phyloP scores from a whole-genome alignment of 306 rosid genomes.

The Lupinus albus region DNA sequence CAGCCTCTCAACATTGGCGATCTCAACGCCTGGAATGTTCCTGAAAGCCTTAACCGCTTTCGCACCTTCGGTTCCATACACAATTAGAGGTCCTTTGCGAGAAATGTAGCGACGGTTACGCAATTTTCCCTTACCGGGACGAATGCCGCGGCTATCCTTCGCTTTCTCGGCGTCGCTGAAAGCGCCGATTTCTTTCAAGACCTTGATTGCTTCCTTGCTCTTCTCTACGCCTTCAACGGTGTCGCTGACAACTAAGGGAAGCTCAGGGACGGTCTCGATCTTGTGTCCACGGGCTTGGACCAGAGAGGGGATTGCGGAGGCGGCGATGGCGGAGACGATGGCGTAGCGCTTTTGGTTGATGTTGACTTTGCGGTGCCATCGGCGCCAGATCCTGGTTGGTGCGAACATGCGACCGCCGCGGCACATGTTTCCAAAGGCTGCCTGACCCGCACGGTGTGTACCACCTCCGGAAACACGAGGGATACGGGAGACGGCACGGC shows the following conservation, averaged over 20 bases:
- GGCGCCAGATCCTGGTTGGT: slow-evolving; percentile 87
- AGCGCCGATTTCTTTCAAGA: slow-evolving; percentile 68
- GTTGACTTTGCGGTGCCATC: slow-evolving; percentile 77
- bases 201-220: slow-evolving; percentile 59
- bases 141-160: slow-evolving; percentile 63
- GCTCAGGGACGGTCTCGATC: slow-evolving; percentile 68
- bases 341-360: slow-evolving; percentile 77
- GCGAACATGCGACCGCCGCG: slow-evolving; percentile 92
- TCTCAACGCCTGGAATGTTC: slow-evolving; percentile 68
- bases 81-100: slow-evolving; percentile 71
- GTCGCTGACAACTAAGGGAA: slow-evolving; percentile 71
- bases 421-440: slow-evolving; percentile 85
- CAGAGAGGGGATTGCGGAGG: slow-evolving; percentile 65
- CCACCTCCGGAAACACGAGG: slow-evolving; percentile 87
- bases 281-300: slow-evolving; percentile 69
- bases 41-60: slow-evolving; percentile 72
- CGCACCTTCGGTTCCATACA: slow-evolving; percentile 71
- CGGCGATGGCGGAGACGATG: slow-evolving; percentile 74
- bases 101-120: slow-evolving; percentile 68
- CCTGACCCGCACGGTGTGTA: slow-evolving; percentile 88
- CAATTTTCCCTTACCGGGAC: slow-evolving; percentile 77
- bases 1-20: slow-evolving; percentile 71
- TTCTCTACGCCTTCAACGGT: slow-evolving; percentile 67
- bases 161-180: slow-evolving; percentile 71
- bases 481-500: slow-evolving; percentile 80